A percentile compares a stretch with the other conserved stretches of the same genome.
Conservation (phyloP, 2,329 filamentous ascomycete genomes). For the Claviceps sp. region DNA sequence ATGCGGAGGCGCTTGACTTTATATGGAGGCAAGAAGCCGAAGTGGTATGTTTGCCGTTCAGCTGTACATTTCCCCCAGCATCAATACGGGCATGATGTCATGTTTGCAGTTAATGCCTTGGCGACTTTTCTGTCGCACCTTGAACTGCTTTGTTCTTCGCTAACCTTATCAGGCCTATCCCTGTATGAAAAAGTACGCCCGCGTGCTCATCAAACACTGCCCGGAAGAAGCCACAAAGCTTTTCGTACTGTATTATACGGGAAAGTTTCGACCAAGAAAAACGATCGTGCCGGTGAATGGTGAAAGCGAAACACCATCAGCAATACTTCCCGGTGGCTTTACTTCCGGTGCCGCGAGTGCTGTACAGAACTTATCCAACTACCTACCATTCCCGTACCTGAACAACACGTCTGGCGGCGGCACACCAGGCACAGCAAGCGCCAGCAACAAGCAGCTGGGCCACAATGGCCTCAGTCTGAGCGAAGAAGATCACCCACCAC, state of each 20-base stretch:
- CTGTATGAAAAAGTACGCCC: constrained; percentile 89
- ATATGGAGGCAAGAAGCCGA: constrained; percentile 79
- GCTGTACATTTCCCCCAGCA: too few species aligned
- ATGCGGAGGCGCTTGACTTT: constrained; percentile 76
- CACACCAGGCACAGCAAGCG: constrained; percentile 35
- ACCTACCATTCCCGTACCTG: constrained; percentile 79
- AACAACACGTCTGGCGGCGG: constrained; percentile 40
- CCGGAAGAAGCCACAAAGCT: constrained; percentile 69
- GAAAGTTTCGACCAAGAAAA: constrained; percentile 61
- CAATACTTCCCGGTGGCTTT: constrained; percentile 26
- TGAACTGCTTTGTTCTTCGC: too few species aligned
- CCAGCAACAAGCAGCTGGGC: constrained; percentile 32
- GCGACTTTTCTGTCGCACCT: too few species aligned
- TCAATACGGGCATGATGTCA: too few species aligned
- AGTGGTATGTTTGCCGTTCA: constrained; percentile 37
- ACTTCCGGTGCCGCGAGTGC: constrained; percentile 54
- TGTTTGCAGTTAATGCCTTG: too few species aligned
- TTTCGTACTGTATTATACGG: constrained; percentile 92
- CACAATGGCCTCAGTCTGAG: constrained; percentile 40
- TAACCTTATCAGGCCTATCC: constrained; percentile 51
- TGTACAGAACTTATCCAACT: constrained; percentile 71
- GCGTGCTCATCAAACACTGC: constrained; percentile 78
- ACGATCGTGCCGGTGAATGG: constrained; percentile 22
- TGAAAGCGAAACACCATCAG: constrained; percentile 22
- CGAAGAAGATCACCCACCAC: constrained; percentile 29